Evolutionary conservation across 176 grass and related monocot genomes (phyloP).

Genomic region (Zea luxurians): DNA sequence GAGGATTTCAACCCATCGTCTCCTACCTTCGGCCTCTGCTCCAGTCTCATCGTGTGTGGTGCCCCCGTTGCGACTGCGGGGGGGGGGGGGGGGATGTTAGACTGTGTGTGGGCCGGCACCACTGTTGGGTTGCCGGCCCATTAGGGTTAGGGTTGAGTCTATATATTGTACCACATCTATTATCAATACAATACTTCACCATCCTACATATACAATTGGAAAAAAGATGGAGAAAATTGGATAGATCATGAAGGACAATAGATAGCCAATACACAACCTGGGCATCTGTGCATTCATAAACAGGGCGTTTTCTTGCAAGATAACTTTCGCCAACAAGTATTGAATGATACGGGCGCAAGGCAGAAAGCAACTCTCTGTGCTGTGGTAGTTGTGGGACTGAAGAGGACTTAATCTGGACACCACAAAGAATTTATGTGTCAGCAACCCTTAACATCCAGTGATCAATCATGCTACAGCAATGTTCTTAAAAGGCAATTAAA

Average conservation of each 20-base stretch:
- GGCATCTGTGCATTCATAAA: slow-evolving; percentile 92
- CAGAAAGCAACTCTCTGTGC: slow-evolving; percentile 76
- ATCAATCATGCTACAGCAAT: slow-evolving; percentile 19
- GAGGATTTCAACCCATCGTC: too few relatives aligned
- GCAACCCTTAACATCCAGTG: slow-evolving; percentile 19
- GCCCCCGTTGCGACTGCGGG: too few relatives aligned
- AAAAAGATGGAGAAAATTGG: not conserved
- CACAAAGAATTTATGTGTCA: slow-evolving; percentile 32
- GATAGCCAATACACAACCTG: slow-evolving; percentile 56
- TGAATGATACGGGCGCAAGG: slow-evolving; percentile 83
- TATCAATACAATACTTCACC: too few relatives aligned
- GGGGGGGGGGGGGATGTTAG: too few relatives aligned
- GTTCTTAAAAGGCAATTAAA: not conserved
- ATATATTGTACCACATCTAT: too few relatives aligned
- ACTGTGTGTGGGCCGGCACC: too few relatives aligned
- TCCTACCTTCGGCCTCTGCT: too few relatives aligned
- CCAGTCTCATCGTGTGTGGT: too few relatives aligned
- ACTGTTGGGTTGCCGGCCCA: too few relatives aligned
- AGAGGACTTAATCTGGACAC: slow-evolving; percentile 63
- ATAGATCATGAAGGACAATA: slow-evolving; percentile 9
- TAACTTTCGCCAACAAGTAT: slow-evolving; percentile 98
- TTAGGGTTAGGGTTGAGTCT: too few relatives aligned
- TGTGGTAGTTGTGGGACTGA: slow-evolving; percentile 80
- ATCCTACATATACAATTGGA: too few relatives aligned
- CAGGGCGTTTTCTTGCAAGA: slow-evolving; percentile 80